Evolutionary conservation across 768 basidiomycete genomes (phyloP).

Genomic region (Mycena maculata): DNA sequence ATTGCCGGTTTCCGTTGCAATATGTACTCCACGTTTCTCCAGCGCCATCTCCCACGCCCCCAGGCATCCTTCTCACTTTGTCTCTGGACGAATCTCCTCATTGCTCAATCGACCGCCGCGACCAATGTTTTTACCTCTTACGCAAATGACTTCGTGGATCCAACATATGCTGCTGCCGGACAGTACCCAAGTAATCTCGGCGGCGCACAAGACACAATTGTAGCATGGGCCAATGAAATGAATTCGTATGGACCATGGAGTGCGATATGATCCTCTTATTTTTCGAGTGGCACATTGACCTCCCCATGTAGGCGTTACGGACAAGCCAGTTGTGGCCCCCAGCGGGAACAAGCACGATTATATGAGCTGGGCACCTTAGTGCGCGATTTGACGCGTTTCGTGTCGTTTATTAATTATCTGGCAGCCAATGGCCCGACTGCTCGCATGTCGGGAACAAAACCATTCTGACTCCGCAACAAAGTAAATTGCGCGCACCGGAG

Average conservation of each 20-base stretch:
- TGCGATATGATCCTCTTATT: conserved; percentile 35
- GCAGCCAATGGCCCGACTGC: conserved; percentile 75
- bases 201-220: conserved; percentile 60
- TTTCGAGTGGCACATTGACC: neutral
- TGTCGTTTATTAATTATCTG: neutral
- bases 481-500: conserved; percentile 44
- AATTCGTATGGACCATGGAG: conserved; percentile 65
- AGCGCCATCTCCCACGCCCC: neutral
- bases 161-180: conserved; percentile 55
- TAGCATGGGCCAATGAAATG: conserved; percentile 58
- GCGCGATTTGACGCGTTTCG: conserved; percentile 35
- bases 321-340: conserved; percentile 60
- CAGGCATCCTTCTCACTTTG: neutral
- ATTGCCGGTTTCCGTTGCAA: neutral
- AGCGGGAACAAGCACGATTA: conserved; percentile 71
- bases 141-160: conserved; percentile 67
- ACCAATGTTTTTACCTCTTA: conserved; percentile 50
- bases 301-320: conserved; percentile 58
- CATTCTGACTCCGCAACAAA: conserved; percentile 60
- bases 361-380: conserved; percentile 82
- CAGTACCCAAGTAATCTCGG: conserved; percentile 54
- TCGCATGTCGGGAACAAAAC: conserved; percentile 67
- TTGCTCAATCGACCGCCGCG: conserved; percentile 1
- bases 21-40: neutral
- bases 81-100: neutral